A percentile compares a stretch with the other conserved stretches of the same genome.
These are phyloP conservation scores for Diaporthe sp. DNA, from an alignment of 2,329 filamentous ascomycete species.

Conservation along the genomic window DNA sequence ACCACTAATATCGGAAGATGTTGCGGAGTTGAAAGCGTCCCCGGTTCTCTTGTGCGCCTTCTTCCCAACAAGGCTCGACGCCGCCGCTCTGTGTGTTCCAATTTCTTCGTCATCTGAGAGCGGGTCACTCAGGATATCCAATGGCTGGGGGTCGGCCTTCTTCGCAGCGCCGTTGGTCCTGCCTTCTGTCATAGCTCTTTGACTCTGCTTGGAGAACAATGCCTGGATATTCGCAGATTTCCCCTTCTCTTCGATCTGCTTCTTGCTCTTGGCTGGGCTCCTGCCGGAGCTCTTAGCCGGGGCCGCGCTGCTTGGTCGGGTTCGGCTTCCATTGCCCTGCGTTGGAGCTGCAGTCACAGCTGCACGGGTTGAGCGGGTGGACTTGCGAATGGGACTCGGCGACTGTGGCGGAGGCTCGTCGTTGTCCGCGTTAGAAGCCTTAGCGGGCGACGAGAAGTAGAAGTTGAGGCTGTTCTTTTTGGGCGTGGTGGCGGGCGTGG, in stretches of 20 bases:
- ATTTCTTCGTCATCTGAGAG: slow-evolving; percentile 75
- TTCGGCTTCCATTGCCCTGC: slow-evolving; percentile 43
- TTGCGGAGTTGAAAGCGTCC: slow-evolving; percentile 49
- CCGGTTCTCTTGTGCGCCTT: slow-evolving; percentile 68
- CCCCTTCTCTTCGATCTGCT: slow-evolving; percentile 61
- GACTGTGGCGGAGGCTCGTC: slow-evolving; percentile 52
- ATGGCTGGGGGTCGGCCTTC: slow-evolving; percentile 45
- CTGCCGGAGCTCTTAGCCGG: slow-evolving; percentile 56
- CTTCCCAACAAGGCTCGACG: slow-evolving; percentile 68
- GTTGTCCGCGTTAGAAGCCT: slow-evolving; percentile 46
- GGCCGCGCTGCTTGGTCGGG: slow-evolving; percentile 44
- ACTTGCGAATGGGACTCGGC: slow-evolving; percentile 58
- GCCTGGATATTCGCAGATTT: slow-evolving; percentile 70
- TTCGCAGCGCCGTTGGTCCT: slow-evolving; percentile 47
- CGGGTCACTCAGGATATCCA: slow-evolving; percentile 67
- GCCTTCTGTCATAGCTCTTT: slow-evolving; percentile 58
- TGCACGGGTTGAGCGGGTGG: slow-evolving; percentile 43
- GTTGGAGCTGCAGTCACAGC: slow-evolving; percentile 35
- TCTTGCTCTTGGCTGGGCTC: slow-evolving; percentile 61
- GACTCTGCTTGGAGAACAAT: slow-evolving; percentile 73
- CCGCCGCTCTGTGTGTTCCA: slow-evolving; percentile 63
- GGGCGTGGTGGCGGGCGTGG: slow-evolving; percentile 37
- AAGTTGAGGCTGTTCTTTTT: slow-evolving; percentile 66
- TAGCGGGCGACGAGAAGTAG: slow-evolving; percentile 66
- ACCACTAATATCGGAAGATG: slow-evolving; percentile 44